These are phyloP conservation scores for Tuber indicum DNA, from an alignment of 495 filamentous ascomycete genomes.

Conservation along the genomic window DNA sequence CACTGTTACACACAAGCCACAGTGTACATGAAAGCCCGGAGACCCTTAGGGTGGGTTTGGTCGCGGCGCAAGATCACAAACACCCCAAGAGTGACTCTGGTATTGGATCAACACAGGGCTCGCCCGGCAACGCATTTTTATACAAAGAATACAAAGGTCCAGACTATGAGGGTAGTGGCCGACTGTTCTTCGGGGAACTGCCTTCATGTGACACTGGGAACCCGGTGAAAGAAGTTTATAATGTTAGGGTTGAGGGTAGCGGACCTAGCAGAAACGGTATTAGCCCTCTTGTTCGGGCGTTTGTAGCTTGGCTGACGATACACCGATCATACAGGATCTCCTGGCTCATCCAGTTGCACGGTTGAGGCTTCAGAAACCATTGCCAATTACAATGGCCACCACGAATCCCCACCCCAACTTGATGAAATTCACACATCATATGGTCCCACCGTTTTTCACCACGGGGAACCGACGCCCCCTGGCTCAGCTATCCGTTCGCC, in stretches of 20 bases:
- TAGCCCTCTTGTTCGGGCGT: background rate
- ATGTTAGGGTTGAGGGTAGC: background rate
- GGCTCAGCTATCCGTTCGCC: slow-evolving; percentile 25
- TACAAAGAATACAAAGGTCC: background rate
- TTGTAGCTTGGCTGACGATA: background rate
- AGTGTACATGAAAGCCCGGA: background rate
- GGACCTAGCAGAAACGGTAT: background rate
- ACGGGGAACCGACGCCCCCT: slow-evolving; percentile 25
- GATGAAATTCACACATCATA: background rate
- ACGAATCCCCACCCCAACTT: background rate
- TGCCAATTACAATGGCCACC: background rate
- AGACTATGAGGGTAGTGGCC: background rate
- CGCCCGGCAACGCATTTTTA: slow-evolving; percentile 1
- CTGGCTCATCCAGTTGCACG: background rate
- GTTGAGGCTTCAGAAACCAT: background rate
- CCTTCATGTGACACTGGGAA: background rate
- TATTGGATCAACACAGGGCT: slow-evolving; percentile 13
- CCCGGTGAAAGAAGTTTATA: background rate
- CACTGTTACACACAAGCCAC: background rate
- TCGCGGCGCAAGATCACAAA: background rate
- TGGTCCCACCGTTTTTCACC: background rate
- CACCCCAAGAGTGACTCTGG: slow-evolving; percentile 20
- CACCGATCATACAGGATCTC: background rate
- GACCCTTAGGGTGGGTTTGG: background rate
- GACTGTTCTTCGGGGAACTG: background rate